A percentile compares a stretch with the other conserved stretches of the same genome.
Evolutionary conservation across 2,329 filamentous ascomycete species (phyloP).

Genomic region (Colletotrichum abscissum): DNA sequence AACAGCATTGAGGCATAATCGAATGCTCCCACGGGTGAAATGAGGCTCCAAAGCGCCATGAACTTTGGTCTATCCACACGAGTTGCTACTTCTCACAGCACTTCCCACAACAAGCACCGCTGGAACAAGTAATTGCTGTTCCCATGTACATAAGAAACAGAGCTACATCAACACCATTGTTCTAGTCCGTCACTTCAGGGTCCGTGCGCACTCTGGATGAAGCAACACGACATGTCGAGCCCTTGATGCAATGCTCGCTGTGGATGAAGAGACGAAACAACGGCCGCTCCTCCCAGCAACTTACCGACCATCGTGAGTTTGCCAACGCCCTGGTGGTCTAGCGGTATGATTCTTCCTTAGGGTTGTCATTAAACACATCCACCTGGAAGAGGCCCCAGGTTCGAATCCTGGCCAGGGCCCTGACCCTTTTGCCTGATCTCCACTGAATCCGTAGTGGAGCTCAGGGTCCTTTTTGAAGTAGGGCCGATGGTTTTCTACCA

Average conservation of each 20-base stretch:
- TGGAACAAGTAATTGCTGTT: too few species aligned
- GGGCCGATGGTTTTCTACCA: background rate
- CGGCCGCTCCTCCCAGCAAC: background rate
- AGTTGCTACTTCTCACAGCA: too few species aligned
- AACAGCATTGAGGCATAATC: too few species aligned
- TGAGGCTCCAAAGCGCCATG: too few species aligned
- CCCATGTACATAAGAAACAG: too few species aligned
- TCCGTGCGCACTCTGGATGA: too few species aligned
- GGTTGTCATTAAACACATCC: background rate
- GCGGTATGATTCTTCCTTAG: conserved; percentile 19
- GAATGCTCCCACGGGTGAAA: too few species aligned
- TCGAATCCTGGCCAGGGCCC: conserved; percentile 17
- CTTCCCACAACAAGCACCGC: too few species aligned
- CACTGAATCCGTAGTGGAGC: background rate
- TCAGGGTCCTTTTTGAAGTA: background rate
- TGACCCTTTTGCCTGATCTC: background rate
- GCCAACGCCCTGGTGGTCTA: background rate
- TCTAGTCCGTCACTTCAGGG: too few species aligned
- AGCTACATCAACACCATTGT: too few species aligned
- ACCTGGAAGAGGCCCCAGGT: conserved; percentile 15
- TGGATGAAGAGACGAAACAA: background rate
- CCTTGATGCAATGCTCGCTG: background rate
- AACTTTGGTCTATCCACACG: too few species aligned
- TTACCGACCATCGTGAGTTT: background rate
- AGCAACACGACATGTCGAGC: too few species aligned